Base-by-base conservation (phyloP, 331 rosid species). In the Ulmus americana region DNA sequence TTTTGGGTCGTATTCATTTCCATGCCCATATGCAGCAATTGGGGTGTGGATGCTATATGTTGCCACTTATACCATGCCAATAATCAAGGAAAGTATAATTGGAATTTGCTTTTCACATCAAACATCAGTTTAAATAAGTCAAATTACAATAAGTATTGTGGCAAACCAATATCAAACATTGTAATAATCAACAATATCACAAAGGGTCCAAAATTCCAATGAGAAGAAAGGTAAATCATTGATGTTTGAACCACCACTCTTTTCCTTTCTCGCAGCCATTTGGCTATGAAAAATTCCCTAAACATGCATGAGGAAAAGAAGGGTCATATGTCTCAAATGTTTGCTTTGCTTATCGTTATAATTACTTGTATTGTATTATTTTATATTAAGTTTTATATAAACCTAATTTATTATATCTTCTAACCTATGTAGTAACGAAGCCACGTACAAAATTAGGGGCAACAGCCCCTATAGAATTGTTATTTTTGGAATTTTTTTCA, bases 111-210 rank as follows among this genome's bases (percentile, higher is more conserved):
- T 39, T 59, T 41, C 64, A 59, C 13, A 6, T 44, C 22, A 61
- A 61, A 61, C 39, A 42, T 9, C 39, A 56, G 43, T 43, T 10
- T 45, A 61, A 40, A 14, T 9, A 18, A 10, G 67, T 63, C 67
- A 46, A 45, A 63, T 63, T 45, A 63, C 55, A 63, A 46, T 63
- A 55, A 63, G 67, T 47, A 41, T 20, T 60, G 51, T 10, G 65
- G 65, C 39, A 44, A 61, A 61, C 20, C 15, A 61, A 45, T 44
- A 61, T 49, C 22, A 41, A 52, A 65, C 47, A 39, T 39, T 14
- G 56, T 28, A 39, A 64, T 49, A 47, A 65, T 39, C 59, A 65
- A 41, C 70, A 65, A 65, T 16, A 48, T 49, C 45, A 49, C 52
- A 51, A 54, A 51, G 39, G 51, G 60, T 65, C 61, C 52, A 65